These are phyloP conservation scores for Colletotrichum karsti DNA, from an alignment of 2,329 filamentous ascomycete genomes.

Conservation along the genomic window DNA sequence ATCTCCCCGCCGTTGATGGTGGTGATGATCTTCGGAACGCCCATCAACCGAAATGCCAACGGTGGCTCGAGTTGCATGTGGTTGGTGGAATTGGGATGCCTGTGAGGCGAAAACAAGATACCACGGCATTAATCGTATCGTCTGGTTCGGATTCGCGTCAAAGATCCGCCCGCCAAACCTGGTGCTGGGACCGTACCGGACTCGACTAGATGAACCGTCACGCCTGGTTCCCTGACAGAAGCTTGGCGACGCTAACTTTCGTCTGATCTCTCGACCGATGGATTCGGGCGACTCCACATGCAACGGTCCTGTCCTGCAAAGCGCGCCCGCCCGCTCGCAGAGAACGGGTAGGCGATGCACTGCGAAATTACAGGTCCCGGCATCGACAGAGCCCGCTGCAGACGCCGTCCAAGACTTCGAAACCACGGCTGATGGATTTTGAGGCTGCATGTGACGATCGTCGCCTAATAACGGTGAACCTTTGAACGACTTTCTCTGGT, in stretches of 20 bases:
- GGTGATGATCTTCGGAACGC: slow-evolving; percentile 20
- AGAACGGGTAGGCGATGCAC: background rate
- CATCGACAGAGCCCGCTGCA: slow-evolving; percentile 12
- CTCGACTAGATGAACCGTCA: slow-evolving; percentile 15
- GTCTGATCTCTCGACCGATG: slow-evolving; percentile 20
- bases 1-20: background rate
- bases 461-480: slow-evolving; percentile 10
- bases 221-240: slow-evolving; percentile 15
- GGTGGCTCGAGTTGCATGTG: background rate
- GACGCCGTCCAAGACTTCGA: background rate
- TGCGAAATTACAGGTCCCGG: slow-evolving; percentile 17
- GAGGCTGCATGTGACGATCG: background rate
- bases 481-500: background rate
- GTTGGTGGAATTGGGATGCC: slow-evolving; percentile 13
- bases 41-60: slow-evolving; percentile 12
- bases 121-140: slow-evolving; percentile 7
- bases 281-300: background rate
- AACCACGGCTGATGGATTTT: background rate
- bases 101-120: background rate
- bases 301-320: background rate
- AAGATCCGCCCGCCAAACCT: background rate
- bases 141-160: slow-evolving; percentile 2
- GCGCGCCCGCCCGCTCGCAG: background rate
- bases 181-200: background rate
- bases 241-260: slow-evolving; percentile 9